phyloP scores from a whole-genome alignment of 225 moss, liverwort and hornwort genomes.

The Rhytidiadelphus loreus region DNA sequence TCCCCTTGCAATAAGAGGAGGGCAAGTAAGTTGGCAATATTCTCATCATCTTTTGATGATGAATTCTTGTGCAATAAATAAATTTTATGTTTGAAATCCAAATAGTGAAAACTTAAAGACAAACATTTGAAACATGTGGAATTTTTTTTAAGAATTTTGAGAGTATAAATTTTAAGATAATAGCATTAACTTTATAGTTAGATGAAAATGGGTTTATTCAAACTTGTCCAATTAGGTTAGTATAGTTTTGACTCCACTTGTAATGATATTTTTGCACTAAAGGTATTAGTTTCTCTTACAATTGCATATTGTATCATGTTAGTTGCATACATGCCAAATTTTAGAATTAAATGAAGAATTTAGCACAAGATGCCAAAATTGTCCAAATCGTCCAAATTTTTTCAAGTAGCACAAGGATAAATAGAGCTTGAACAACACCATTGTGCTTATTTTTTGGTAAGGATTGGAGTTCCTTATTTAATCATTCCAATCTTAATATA shows the following conservation, averaged over 20 bases:
- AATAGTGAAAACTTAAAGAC: background rate
- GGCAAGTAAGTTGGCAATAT: background rate
- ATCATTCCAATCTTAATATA: background rate
- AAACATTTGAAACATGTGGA: background rate
- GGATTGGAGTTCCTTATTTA: background rate
- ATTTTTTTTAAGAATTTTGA: background rate
- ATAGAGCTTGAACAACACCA: background rate
- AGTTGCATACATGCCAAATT: background rate
- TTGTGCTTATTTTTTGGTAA: background rate
- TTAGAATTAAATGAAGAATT: background rate
- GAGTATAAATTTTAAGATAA: background rate
- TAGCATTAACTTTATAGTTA: background rate
- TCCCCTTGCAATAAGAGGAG: background rate
- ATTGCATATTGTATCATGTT: background rate
- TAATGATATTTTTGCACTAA: background rate
- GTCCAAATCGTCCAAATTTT: background rate
- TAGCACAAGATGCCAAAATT: background rate
- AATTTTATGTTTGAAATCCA: background rate
- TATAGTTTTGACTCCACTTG: fast-evolving
- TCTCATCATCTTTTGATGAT: background rate
- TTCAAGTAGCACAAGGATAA: background rate
- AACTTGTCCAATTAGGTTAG: fast-evolving
- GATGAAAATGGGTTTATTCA: background rate
- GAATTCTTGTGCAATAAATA: background rate
- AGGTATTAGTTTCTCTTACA: background rate